Evolutionary conservation across 495 filamentous ascomycete species (phyloP).

Genomic region (Aspergillus conjunctus): DNA sequence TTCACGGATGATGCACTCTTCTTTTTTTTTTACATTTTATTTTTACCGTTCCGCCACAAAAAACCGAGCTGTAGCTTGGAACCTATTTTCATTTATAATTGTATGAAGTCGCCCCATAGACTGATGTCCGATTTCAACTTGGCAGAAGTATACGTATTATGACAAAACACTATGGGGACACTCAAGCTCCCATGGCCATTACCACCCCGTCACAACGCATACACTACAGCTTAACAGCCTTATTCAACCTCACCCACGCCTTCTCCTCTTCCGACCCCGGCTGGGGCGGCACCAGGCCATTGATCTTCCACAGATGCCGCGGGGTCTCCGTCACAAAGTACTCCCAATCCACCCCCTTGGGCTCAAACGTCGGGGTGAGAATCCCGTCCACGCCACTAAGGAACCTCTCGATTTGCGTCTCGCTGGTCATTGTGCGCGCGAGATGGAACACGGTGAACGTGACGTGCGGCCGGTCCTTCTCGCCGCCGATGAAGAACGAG

Average conservation of each 20-base stretch:
- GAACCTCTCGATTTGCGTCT: constrained; percentile 14
- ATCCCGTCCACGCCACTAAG: constrained; percentile 19
- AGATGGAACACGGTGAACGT: constrained; percentile 26
- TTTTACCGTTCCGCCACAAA: not conserved
- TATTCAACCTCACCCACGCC: constrained; percentile 27
- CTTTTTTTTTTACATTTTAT: constrained; percentile 25
- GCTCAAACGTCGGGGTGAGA: constrained; percentile 27
- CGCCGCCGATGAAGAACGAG: constrained; percentile 22
- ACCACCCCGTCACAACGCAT: too few relatives aligned
- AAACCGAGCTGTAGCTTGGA: not conserved
- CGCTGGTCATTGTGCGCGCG: constrained; percentile 15
- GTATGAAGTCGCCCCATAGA: too few relatives aligned
- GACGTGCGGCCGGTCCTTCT: constrained; percentile 22
- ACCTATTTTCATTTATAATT: not conserved
- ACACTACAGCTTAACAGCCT: constrained; percentile 7
- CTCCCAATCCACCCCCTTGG: constrained; percentile 31
- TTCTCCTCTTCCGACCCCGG: constrained; percentile 26
- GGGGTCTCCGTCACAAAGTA: constrained; percentile 33
- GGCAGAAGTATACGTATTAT: too few relatives aligned
- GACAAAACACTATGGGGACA: too few relatives aligned
- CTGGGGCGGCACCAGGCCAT: constrained; percentile 30
- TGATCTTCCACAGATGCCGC: constrained; percentile 33
- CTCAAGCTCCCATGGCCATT: too few relatives aligned
- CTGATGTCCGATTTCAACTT: too few relatives aligned
- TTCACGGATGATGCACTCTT: constrained; percentile 56